Evolutionary conservation across 139 green algal species (phyloP).

Genomic region (Closterium sp.): DNA sequence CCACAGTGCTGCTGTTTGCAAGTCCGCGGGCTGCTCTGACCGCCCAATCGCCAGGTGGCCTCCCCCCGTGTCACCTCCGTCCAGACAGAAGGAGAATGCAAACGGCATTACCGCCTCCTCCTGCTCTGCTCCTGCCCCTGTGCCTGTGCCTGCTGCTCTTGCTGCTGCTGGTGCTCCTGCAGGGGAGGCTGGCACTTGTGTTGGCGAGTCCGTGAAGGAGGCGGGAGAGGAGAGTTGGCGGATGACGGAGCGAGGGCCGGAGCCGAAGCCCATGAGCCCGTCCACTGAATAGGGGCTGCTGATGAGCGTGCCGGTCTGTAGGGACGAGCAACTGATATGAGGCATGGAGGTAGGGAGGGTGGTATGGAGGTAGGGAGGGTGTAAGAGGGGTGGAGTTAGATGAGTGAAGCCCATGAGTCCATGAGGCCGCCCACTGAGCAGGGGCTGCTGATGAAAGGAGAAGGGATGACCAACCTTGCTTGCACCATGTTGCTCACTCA

Average conservation of each 20-base stretch:
- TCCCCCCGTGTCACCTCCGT: not conserved
- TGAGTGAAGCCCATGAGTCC: no score
- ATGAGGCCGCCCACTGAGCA: no score
- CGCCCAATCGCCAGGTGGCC: not conserved
- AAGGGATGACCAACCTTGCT: no score
- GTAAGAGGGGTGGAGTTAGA: no score
- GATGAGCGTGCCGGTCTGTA: not conserved
- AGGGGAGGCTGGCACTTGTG: not conserved
- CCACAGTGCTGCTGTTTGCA: not conserved
- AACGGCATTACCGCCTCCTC: not conserved
- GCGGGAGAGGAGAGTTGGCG: not conserved
- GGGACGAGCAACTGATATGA: not conserved
- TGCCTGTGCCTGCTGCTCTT: no score
- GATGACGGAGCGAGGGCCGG: not conserved
- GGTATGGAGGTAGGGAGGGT: no score
- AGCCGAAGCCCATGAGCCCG: not conserved
- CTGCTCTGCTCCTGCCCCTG: not conserved
- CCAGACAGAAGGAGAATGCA: not conserved
- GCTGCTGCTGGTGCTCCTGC: not conserved
- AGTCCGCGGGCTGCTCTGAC: not conserved
- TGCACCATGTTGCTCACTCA: no score
- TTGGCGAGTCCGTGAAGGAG: not conserved
- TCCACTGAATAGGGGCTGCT: not conserved
- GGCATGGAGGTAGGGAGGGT: no score
- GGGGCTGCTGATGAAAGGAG: no score